Base-by-base conservation (phyloP, 306 rosid species). In the Cucumis sativus region DNA sequence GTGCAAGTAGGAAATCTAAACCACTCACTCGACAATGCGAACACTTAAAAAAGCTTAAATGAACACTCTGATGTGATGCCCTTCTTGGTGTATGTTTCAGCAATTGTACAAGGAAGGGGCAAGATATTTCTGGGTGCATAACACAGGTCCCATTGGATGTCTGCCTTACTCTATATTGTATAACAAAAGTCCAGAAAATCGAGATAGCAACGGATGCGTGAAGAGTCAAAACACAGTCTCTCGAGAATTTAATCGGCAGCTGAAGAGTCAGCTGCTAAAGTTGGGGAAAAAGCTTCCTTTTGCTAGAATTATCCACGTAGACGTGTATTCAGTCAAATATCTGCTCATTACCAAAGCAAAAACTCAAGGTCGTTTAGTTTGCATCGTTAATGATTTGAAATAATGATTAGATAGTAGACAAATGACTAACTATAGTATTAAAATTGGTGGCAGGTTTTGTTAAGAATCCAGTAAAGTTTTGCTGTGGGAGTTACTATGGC, bases 401-500 rank as follows among this genome's bases (percentile, higher is more conserved):
- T 28, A 10, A 23, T 18, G 59, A 41, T 40, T 10, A 9, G 17
- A n/a, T 18, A 18, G 30, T 6, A 40, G 73, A 66, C 13, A 10
- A 6, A 2, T 2, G 74, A 20, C 74, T 67, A 67, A 67, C 74
- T 41, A n/a, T 41, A 41, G 30, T 41, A 6, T 15, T 80, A 10
- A 23, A 74, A 49, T 21, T 84, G 69, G 65, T 82, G 82, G 77
- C 88, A 90, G 98, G 96, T 64, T 91, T 94, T 88, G 87, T 81
- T 28, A 20, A 67, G 15, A 84, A 79, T 85, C 97, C 98, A 45
- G 72, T 90, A 74, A 88, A 82, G 47, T 89, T 94, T 70, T 94
- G 96, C 77, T 94, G 98, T 78, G 98, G 98, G n/a, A 91, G 90
- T 82, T 88, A 68, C 83, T 78, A 87, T 40, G 96, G 90, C 6